Conservation (phyloP, 495 filamentous ascomycete species). For the Penicillium antarcticum region DNA sequence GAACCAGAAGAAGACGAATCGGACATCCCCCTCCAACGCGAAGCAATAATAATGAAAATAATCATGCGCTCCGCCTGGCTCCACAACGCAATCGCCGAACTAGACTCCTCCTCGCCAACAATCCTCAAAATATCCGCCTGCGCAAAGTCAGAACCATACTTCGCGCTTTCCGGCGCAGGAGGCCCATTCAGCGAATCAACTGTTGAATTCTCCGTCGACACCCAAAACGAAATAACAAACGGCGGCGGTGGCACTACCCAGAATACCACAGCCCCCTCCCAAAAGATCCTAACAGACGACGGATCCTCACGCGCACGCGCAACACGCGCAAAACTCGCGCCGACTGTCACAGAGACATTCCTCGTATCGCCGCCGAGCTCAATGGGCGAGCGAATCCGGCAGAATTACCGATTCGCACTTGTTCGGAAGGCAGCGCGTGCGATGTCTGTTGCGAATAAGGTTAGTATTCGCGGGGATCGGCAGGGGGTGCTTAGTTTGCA, state of each 20-base stretch:
- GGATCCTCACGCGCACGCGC: conserved; percentile 36
- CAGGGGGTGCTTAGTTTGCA: conserved; percentile 91
- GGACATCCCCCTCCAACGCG: conserved; percentile 81
- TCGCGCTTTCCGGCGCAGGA: conserved; percentile 65
- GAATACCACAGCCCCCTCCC: conserved; percentile 11
- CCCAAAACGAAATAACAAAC: conserved; percentile 35
- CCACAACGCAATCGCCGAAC: conserved; percentile 78
- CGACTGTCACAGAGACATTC: conserved; percentile 49
- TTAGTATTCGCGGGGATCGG: conserved; percentile 81
- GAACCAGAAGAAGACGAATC: conserved; percentile 58
- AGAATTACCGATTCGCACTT: conserved; percentile 75
- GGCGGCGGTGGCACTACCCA: conserved; percentile 4
- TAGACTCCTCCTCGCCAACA: conserved; percentile 68
- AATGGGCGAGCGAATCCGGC: conserved; percentile 36
- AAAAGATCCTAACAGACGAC: conserved; percentile 32
- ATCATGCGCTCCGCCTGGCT: conserved; percentile 88
- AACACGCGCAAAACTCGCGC: conserved; percentile 45
- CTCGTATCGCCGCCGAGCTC: conserved; percentile 42
- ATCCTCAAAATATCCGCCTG: conserved; percentile 61
- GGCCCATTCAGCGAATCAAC: conserved; percentile 76
- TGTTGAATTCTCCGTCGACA: conserved; percentile 78
- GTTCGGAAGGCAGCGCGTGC: conserved; percentile 78
- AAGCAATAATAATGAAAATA: conserved; percentile 81
- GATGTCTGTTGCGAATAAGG: conserved; percentile 88
- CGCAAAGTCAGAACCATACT: conserved; percentile 58